Evolutionary conservation across 495 filamentous ascomycete genomes (phyloP).

Genomic region (Corynascus novoguineensis): DNA sequence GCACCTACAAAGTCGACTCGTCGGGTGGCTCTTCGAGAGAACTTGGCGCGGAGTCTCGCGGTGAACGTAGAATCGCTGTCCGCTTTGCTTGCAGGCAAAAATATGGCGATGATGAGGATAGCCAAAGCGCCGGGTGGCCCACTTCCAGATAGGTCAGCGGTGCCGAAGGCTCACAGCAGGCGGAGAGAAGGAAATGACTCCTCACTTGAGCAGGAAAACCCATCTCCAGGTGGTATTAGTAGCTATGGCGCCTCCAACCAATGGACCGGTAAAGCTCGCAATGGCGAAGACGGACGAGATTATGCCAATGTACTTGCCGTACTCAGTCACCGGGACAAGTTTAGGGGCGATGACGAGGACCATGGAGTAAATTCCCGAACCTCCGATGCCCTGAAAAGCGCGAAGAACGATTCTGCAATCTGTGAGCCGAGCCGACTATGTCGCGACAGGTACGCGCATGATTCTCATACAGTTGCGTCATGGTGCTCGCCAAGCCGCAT

Average conservation of each 20-base stretch:
- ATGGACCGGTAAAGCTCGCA: slow-evolving; percentile 38
- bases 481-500: slow-evolving; percentile 43
- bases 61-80: too few species aligned
- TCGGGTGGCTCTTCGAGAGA: background rate
- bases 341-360: slow-evolving; percentile 43
- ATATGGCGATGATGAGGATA: slow-evolving; percentile 26
- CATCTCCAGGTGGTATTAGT: slow-evolving; percentile 33
- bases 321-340: slow-evolving; percentile 44
- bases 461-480: slow-evolving; percentile 39
- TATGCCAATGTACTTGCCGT: slow-evolving; percentile 42
- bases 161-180: too few species aligned
- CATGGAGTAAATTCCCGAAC: slow-evolving; percentile 50
- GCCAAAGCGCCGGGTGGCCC: slow-evolving; percentile 28
- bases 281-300: slow-evolving; percentile 45
- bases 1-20: slow-evolving; percentile 27
- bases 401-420: slow-evolving; percentile 46
- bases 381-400: slow-evolving; percentile 52
- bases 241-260: slow-evolving; percentile 42
- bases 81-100: too few species aligned
- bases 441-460: background rate
- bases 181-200: background rate
- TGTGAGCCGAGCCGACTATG: background rate
- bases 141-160: slow-evolving; percentile 10
- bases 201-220: slow-evolving; percentile 40
- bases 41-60: too few species aligned